Evolutionary conservation across 1,139 yeast species (phyloP).

Genomic region (Hansenula lynferdii): DNA sequence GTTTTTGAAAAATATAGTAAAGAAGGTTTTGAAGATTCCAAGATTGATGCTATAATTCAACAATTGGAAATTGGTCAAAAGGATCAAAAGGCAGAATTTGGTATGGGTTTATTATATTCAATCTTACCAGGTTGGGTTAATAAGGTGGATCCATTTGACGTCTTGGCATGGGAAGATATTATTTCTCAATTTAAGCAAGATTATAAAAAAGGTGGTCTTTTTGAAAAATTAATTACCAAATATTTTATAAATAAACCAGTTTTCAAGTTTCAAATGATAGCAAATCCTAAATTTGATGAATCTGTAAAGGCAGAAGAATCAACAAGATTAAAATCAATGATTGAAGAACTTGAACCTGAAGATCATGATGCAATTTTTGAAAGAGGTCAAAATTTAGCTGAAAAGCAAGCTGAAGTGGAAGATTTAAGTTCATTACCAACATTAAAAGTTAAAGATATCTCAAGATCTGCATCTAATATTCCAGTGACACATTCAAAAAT

Average conservation of each 20-base stretch:
- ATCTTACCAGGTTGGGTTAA: slow-evolving; percentile 84
- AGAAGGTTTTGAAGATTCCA: slow-evolving; percentile 48
- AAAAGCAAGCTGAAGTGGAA: slow-evolving; percentile 62
- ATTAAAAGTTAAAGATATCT: slow-evolving; percentile 65
- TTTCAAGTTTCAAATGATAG: slow-evolving; percentile 75
- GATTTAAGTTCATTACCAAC: slow-evolving; percentile 81
- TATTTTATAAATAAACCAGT: slow-evolving; percentile 49
- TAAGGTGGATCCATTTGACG: slow-evolving; percentile 62
- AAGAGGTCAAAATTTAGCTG: slow-evolving; percentile 54
- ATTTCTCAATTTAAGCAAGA: slow-evolving; percentile 58
- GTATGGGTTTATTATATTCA: slow-evolving; percentile 70
- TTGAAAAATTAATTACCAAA: slow-evolving; percentile 50
- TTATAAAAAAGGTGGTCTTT: slow-evolving; percentile 56
- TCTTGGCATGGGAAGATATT: slow-evolving; percentile 60
- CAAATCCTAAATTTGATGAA: slow-evolving; percentile 50
- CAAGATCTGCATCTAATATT: slow-evolving; percentile 45
- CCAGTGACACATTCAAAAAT: slow-evolving; percentile 28
- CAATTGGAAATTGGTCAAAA: slow-evolving; percentile 82
- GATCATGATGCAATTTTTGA: slow-evolving; percentile 57
- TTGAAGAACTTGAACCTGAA: slow-evolving; percentile 40
- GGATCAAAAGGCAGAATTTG: slow-evolving; percentile 88
- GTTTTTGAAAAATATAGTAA: slow-evolving; percentile 42
- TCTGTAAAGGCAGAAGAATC: slow-evolving; percentile 51
- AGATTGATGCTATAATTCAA: slow-evolving; percentile 81
- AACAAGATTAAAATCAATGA: slow-evolving; percentile 40